Percentiles rank a stretch among this genome's conserved stretches.
phyloP scores from a whole-genome alignment of 2,329 filamentous ascomycete species.

The Clonostachys solani region DNA sequence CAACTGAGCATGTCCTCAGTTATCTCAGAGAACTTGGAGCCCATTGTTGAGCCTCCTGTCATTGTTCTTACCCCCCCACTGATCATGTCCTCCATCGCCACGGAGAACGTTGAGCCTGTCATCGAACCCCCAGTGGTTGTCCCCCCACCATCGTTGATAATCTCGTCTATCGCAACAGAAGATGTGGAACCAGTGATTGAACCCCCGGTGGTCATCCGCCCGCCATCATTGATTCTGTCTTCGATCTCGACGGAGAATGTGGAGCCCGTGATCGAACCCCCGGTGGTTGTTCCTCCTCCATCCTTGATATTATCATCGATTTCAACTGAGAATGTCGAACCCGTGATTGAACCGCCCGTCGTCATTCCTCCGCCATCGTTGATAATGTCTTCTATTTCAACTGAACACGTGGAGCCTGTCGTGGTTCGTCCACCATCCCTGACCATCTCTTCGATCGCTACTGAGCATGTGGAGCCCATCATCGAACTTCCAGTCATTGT shows the following conservation, averaged over 20 bases:
- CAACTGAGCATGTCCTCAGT: slow-evolving; percentile 13
- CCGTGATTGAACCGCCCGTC: slow-evolving; percentile 3
- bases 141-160: neutral
- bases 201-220: slow-evolving; percentile 4
- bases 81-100: neutral
- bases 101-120: slow-evolving; percentile 29
- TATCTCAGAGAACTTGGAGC: slow-evolving; percentile 19
- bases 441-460: slow-evolving; percentile 12
- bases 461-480: slow-evolving; percentile 20
- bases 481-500: neutral
- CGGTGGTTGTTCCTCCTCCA: slow-evolving; percentile 11
- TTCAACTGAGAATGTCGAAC: slow-evolving; percentile 26
- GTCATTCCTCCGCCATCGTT: slow-evolving; percentile 15
- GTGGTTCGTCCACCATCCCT: slow-evolving; percentile 9
- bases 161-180: slow-evolving; percentile 10
- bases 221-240: slow-evolving; percentile 9
- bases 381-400: slow-evolving; percentile 15
- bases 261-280: slow-evolving; percentile 5
- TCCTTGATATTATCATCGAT: slow-evolving; percentile 20
- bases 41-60: slow-evolving; percentile 10
- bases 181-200: slow-evolving; percentile 18
- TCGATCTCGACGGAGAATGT: slow-evolving; percentile 8
- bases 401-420: slow-evolving; percentile 1
- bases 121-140: slow-evolving; percentile 10
- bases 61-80: slow-evolving; percentile 1